Evolutionary conservation across 1,139 yeast species (phyloP), one percentile per base, ranked within the genome.

Genomic region (Candida sp.): DNA sequence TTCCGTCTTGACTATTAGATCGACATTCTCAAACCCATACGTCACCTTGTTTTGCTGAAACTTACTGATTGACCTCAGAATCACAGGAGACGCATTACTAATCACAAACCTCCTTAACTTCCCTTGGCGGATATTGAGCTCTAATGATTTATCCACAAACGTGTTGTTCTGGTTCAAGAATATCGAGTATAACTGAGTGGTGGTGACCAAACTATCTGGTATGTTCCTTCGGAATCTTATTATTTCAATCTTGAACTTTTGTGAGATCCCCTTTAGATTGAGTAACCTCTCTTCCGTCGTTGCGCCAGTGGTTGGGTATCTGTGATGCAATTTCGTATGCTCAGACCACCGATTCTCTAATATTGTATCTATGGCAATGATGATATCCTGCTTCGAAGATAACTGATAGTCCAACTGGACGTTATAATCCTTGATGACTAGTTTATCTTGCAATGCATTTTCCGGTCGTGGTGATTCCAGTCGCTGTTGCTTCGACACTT

Each of bases 11-110:
- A 69, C 71, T 9, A 77, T 54, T 3, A 77, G 67, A 53, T 77
- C 81, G 6, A 76, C 74, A 54, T 77, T 72, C 54, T 77, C 82
- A 55, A 68, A 75, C 3, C 82, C 82, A 54, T 77, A 77, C 1
- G 78, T 70, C 9, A 75, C 69, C 52, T 70, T 76, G 0, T 73
- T 77, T 49, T 60, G 60, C 48, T 65, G 72, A 45, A 63, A 67
- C 46, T 65, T 66, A 42, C 68, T 72, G 5, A 68, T 66, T 2
- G 73, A 65, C 43, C 74, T 65, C 73, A 69, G 77, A 35, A 77
- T 73, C 4, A 77, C 75, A 0, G 82, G 81, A 12, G 78, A 69
- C 0, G 81, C 81, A 54, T 77, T 77, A 26, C 77, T 68, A 11
- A 77, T 77, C 33, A 77, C 65, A 54, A 77, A 77, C 53, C 73